phyloP scores from a whole-genome alignment of 208 protist species.

The Acanthamoeba castellanii region DNA sequence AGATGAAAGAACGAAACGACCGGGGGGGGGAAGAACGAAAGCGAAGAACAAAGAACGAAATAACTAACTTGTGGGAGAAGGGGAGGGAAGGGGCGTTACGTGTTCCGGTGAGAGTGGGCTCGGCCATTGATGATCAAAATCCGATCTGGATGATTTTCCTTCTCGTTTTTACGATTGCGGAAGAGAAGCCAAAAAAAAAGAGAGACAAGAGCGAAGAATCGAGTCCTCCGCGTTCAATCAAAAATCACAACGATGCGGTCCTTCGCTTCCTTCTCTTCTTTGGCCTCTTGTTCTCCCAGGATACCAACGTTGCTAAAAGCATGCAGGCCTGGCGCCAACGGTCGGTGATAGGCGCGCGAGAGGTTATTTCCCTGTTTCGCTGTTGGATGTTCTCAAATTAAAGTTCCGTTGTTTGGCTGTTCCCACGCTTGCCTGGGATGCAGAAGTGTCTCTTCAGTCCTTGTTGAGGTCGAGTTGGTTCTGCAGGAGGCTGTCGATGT shows the following conservation, averaged over 20 bases:
- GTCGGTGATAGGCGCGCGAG: not conserved
- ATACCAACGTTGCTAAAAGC: not conserved
- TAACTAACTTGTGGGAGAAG: not conserved
- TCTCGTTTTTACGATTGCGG: not conserved
- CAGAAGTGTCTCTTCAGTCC: not conserved
- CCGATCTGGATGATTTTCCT: not conserved
- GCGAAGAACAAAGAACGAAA: not conserved
- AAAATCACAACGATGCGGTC: not conserved
- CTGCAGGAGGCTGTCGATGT: constrained; percentile 35
- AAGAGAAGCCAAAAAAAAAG: no score
- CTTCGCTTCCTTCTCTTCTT: not conserved
- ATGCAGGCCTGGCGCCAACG: not conserved
- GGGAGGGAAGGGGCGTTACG: not conserved
- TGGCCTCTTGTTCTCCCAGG: not conserved
- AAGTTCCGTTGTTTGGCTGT: not conserved
- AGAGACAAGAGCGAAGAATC: not conserved
- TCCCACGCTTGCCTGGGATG: not conserved
- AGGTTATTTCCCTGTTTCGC: not conserved
- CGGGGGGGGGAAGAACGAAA: not conserved
- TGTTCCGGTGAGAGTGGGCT: constrained; percentile 6
- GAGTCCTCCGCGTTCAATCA: not conserved
- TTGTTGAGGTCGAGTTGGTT: constrained; percentile 5
- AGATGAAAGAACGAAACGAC: not conserved
- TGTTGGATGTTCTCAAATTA: not conserved
- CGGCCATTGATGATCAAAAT: not conserved